Conservation (phyloP, 352 stramenopile genomes). For the Phytophthora ramorum region DNA sequence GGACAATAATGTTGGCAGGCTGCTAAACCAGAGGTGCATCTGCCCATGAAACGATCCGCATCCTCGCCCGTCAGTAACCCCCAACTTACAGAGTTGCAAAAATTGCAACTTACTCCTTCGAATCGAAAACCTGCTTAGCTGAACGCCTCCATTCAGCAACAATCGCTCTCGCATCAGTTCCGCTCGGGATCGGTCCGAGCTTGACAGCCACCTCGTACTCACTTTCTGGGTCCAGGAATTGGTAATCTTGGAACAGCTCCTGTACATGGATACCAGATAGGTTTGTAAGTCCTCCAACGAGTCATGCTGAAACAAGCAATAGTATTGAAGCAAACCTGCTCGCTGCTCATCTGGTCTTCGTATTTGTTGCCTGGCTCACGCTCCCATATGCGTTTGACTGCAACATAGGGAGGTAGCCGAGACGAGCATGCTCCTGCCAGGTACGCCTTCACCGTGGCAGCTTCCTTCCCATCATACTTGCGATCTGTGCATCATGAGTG, state of each 20-base stretch:
- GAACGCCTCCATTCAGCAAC: constrained; percentile 68
- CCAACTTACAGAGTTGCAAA: neutral
- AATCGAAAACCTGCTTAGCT: constrained; percentile 60
- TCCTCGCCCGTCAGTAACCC: constrained; percentile 1
- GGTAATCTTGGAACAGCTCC: constrained; percentile 88
- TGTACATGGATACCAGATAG: constrained; percentile 22
- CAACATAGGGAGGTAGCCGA: constrained; percentile 63
- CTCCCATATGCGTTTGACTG: constrained; percentile 71
- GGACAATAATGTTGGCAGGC: constrained; percentile 73
- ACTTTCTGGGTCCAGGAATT: constrained; percentile 81
- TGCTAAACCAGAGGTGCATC: constrained; percentile 55
- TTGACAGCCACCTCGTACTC: constrained; percentile 82
- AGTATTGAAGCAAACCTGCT: constrained; percentile 52
- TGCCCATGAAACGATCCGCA: constrained; percentile 24
- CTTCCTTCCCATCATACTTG: constrained; percentile 58
- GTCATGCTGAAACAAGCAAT: neutral
- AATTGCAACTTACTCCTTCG: constrained; percentile 44
- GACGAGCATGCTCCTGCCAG: constrained; percentile 50
- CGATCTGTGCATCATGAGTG: constrained; percentile 49
- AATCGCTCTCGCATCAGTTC: constrained; percentile 54
- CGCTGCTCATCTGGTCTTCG: constrained; percentile 77
- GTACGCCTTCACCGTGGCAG: constrained; percentile 55
- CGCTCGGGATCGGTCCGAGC: constrained; percentile 59
- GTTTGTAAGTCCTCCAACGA: neutral
- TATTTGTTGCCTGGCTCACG: constrained; percentile 85